Conservation (phyloP, 169 alveolate species). For the Plasmodium knowlesi region DNA sequence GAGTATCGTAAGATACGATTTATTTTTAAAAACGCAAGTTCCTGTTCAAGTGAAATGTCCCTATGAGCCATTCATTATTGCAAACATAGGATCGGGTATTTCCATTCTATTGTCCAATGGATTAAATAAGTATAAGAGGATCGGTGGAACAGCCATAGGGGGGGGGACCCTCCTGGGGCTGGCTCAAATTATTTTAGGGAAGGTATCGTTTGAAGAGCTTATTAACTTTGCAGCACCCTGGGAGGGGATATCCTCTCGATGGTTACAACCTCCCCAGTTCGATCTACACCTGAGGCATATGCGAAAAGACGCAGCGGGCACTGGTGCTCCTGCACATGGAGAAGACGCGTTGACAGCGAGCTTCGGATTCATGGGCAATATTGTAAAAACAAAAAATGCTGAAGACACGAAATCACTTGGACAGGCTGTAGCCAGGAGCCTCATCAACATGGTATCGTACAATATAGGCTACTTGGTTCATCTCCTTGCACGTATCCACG, state of each 20-base stretch:
- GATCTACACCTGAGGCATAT: slow-evolving; percentile 80
- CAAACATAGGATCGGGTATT: slow-evolving; percentile 94
- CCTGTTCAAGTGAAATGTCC: slow-evolving; percentile 75
- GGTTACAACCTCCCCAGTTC: slow-evolving; percentile 77
- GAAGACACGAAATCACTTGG: slow-evolving; percentile 48
- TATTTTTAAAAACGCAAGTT: slow-evolving; percentile 74
- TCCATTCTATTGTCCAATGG: slow-evolving; percentile 87
- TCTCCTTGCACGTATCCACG: slow-evolving; percentile 86
- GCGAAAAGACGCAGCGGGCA: slow-evolving; percentile 79
- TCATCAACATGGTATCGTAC: slow-evolving; percentile 89
- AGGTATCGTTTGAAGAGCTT: slow-evolving; percentile 87
- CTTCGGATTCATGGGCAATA: slow-evolving; percentile 80
- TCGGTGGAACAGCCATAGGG: slow-evolving; percentile 93
- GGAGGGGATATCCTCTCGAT: neutral
- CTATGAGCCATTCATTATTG: slow-evolving; percentile 87
- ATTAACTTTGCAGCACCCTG: slow-evolving; percentile 79
- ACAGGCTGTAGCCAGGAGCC: slow-evolving; percentile 89
- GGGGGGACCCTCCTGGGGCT: slow-evolving; percentile 94
- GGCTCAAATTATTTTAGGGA: slow-evolving; percentile 86
- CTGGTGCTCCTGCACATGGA: slow-evolving; percentile 77
- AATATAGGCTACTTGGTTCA: slow-evolving; percentile 91
- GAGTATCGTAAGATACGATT: slow-evolving; percentile 84
- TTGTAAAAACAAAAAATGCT: slow-evolving; percentile 22
- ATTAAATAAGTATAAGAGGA: neutral
- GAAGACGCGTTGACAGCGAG: slow-evolving; percentile 85